Percentiles rank a stretch among this genome's conserved stretches.
These are phyloP conservation scores for Heterobasidion parviporum DNA, from an alignment of 1,284 basidiomycete species.

Conservation along the genomic window DNA sequence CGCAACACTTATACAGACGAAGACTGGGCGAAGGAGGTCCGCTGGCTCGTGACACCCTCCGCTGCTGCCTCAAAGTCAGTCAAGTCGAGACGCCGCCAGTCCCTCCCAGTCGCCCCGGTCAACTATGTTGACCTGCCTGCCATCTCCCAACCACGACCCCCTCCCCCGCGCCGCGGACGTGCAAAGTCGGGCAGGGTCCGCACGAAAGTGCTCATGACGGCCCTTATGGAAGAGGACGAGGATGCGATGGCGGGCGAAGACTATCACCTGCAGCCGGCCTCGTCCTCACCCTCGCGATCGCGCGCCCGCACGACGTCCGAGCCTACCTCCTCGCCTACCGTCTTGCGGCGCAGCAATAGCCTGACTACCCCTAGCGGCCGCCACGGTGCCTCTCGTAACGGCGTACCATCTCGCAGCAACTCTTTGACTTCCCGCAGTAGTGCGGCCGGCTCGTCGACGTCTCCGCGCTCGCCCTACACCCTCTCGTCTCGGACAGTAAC, in stretches of 20 bases:
- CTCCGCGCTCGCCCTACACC: conserved; percentile 11
- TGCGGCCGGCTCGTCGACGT: conserved; percentile 1
- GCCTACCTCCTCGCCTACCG: not conserved
- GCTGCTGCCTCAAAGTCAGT: conserved; percentile 15
- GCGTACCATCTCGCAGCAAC: not conserved
- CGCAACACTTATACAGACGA: conserved; percentile 33
- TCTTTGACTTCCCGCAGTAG: not conserved
- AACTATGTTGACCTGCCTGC: conserved; percentile 14
- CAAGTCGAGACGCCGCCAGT: not conserved
- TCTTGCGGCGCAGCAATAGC: conserved; percentile 2
- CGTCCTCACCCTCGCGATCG: not conserved
- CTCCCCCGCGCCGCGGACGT: conserved; percentile 11
- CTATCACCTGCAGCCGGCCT: not conserved
- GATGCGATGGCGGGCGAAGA: conserved; percentile 9
- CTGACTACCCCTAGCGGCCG: conserved; percentile 2
- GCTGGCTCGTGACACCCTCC: conserved; percentile 44
- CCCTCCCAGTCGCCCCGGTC: not conserved
- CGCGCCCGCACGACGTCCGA: not conserved
- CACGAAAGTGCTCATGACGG: conserved; percentile 27
- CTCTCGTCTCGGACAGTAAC: conserved; percentile 21
- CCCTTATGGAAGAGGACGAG: conserved; percentile 36
- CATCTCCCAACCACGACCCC: conserved; percentile 2
- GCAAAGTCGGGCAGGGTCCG: conserved; percentile 13
- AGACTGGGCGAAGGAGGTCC: conserved; percentile 57
- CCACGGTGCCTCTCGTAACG: not conserved